Evolutionary conservation across 768 basidiomycete genomes (phyloP).

Genomic region (Candolleomyces aberdarensis): DNA sequence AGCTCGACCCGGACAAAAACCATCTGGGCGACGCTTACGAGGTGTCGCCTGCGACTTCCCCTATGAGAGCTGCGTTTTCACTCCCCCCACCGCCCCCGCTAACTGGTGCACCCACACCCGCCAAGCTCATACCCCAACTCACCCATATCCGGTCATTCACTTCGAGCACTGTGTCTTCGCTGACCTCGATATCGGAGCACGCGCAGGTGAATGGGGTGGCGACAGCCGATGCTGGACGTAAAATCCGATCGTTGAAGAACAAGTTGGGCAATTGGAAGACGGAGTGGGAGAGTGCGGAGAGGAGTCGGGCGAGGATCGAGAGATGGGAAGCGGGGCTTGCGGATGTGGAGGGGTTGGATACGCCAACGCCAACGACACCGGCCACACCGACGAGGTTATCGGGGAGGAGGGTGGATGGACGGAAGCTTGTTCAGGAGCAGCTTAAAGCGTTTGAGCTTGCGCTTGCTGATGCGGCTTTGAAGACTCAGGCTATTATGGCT

Average conservation of each 20-base stretch:
- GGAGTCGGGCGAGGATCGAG: slow-evolving; percentile 72
- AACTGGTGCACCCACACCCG: slow-evolving; percentile 51
- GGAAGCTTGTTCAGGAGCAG: slow-evolving; percentile 75
- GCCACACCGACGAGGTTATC: slow-evolving; percentile 26
- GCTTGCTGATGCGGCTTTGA: slow-evolving; percentile 66
- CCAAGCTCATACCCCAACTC: slow-evolving; percentile 61
- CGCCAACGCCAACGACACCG: slow-evolving; percentile 16
- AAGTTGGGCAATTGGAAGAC: slow-evolving; percentile 75
- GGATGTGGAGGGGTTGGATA: slow-evolving; percentile 35
- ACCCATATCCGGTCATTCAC: slow-evolving; percentile 72
- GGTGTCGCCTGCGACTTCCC: slow-evolving; percentile 35
- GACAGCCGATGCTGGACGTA: slow-evolving; percentile 81
- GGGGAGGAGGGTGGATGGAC: slow-evolving; percentile 58
- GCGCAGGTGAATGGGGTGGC: slow-evolving; percentile 86
- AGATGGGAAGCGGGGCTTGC: slow-evolving; percentile 70
- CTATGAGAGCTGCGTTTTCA: slow-evolving; percentile 55
- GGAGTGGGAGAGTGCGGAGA: slow-evolving; percentile 85
- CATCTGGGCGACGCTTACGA: slow-evolving; percentile 46
- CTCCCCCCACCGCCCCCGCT: slow-evolving; percentile 42
- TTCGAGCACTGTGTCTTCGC: slow-evolving; percentile 66
- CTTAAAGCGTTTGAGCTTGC: slow-evolving; percentile 71
- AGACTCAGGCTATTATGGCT: slow-evolving; percentile 83
- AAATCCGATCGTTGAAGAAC: slow-evolving; percentile 82
- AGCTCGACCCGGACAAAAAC: slow-evolving; percentile 50
- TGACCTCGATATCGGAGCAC: slow-evolving; percentile 79